These are phyloP conservation scores for Scleroderma bovista DNA, from an alignment of 768 basidiomycete genomes.

Conservation along the genomic window DNA sequence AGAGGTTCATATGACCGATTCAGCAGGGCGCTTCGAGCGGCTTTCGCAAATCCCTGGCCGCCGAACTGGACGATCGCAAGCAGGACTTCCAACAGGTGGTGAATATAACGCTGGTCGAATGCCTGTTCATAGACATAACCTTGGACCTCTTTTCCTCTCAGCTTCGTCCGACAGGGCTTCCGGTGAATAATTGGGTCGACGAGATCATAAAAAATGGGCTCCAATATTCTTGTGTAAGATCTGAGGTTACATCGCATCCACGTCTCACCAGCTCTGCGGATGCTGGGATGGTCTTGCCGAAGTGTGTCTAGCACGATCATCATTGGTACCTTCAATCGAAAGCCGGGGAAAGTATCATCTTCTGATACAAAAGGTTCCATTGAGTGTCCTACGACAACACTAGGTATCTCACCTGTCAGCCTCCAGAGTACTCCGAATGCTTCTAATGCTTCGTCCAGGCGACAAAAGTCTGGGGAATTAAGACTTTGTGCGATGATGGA, in stretches of 20 bases:
- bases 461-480: slow-evolving; percentile 44
- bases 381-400: neutral
- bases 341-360: slow-evolving; percentile 76
- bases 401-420: slow-evolving; percentile 55
- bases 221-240: slow-evolving; percentile 85
- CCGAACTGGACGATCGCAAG: slow-evolving; percentile 80
- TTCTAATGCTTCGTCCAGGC: slow-evolving; percentile 60
- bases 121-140: slow-evolving; percentile 65
- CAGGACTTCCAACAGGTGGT: slow-evolving; percentile 73
- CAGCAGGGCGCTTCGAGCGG: slow-evolving; percentile 58
- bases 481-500: slow-evolving; percentile 73
- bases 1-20: slow-evolving; percentile 64
- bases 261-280: slow-evolving; percentile 82
- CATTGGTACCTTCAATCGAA: slow-evolving; percentile 78
- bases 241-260: slow-evolving; percentile 96
- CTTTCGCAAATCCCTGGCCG: slow-evolving; percentile 80
- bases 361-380: slow-evolving; percentile 40
- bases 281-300: slow-evolving; percentile 64
- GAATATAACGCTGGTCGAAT: slow-evolving; percentile 70
- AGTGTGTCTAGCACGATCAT: slow-evolving; percentile 83
- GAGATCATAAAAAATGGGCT: slow-evolving; percentile 78
- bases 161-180: slow-evolving; percentile 40
- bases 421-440: slow-evolving; percentile 94
- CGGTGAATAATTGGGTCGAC: slow-evolving; percentile 65
- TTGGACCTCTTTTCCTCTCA: slow-evolving; percentile 62